A percentile compares a stretch with the other conserved stretches of the same genome.
Evolutionary conservation across 345 rosid species (phyloP).

Genomic region (Psidium guajava): DNA sequence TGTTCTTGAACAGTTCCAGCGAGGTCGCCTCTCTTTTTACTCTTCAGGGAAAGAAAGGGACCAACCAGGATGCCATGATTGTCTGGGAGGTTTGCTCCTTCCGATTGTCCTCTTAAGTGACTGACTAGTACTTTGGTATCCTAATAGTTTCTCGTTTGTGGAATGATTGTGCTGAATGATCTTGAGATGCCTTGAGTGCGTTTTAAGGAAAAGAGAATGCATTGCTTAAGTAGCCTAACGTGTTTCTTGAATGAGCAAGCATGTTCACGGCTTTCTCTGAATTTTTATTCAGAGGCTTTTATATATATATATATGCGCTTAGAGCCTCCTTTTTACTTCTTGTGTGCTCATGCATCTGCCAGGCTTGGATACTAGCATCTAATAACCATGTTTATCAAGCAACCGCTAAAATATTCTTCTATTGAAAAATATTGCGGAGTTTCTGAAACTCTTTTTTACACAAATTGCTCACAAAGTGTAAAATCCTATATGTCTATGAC

Average conservation of each 20-base stretch:
- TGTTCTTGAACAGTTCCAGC: constrained; percentile 77
- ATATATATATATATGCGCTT: background rate
- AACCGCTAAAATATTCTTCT: background rate
- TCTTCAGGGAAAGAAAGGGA: constrained; percentile 96
- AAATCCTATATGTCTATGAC: background rate
- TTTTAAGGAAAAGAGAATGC: background rate
- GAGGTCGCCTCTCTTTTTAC: constrained; percentile 76
- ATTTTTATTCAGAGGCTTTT: background rate
- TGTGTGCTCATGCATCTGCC: background rate
- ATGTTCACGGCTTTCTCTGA: background rate
- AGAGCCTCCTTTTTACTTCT: background rate
- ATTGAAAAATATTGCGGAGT: background rate
- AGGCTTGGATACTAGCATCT: background rate
- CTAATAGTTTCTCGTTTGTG: background rate
- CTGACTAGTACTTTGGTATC: background rate
- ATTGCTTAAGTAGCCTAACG: background rate
- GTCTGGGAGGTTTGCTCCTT: constrained; percentile 88
- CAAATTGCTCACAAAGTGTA: background rate
- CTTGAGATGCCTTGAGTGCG: background rate
- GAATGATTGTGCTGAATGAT: background rate
- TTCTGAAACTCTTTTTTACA: background rate
- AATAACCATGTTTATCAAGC: background rate
- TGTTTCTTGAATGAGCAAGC: background rate
- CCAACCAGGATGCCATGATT: constrained; percentile 98
- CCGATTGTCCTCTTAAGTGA: background rate